Percentiles rank a stretch among this genome's conserved stretches.
phyloP scores from a whole-genome alignment of 2,329 filamentous ascomycete species.

The Colletotrichum sp. region DNA sequence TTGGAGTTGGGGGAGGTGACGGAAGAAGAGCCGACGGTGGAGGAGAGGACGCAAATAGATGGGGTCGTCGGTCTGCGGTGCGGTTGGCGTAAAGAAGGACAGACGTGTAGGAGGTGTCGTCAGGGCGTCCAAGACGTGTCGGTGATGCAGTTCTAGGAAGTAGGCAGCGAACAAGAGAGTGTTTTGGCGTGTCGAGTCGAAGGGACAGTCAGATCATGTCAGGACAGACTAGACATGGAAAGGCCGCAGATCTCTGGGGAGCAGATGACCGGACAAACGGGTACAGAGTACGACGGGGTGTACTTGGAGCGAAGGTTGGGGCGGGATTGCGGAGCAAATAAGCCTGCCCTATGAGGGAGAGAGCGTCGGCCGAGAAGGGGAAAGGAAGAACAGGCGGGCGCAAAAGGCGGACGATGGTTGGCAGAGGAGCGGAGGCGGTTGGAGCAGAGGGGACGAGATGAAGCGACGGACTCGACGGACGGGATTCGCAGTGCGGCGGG shows the following conservation, averaged over 20 bases:
- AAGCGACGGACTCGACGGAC: conserved; percentile 12
- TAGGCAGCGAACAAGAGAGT: not conserved
- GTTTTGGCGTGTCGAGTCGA: not conserved
- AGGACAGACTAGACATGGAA: not conserved
- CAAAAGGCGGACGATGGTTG: not conserved
- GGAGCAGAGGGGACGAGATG: not conserved
- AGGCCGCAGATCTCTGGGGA: conserved; percentile 5
- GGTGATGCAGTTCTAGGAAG: not conserved
- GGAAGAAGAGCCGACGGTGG: not conserved
- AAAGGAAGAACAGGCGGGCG: conserved; percentile 16
- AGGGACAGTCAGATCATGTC: not conserved
- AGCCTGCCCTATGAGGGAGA: not conserved
- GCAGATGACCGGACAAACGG: conserved; percentile 17
- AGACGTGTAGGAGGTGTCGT: not conserved
- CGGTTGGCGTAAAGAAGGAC: not conserved
- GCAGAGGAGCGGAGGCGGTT: not conserved
- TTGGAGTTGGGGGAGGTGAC: not conserved
- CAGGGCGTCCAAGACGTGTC: not conserved
- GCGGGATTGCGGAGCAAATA: not conserved
- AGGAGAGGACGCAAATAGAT: not conserved
- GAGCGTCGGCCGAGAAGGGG: conserved; percentile 1
- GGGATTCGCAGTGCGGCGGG: not conserved
- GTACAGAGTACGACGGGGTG: not conserved
- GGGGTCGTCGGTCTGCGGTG: not conserved
- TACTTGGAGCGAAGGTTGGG: not conserved